Evolutionary conservation across 2,329 filamentous ascomycete genomes (phyloP).

Genomic region (Escovopsis sp.): DNA sequence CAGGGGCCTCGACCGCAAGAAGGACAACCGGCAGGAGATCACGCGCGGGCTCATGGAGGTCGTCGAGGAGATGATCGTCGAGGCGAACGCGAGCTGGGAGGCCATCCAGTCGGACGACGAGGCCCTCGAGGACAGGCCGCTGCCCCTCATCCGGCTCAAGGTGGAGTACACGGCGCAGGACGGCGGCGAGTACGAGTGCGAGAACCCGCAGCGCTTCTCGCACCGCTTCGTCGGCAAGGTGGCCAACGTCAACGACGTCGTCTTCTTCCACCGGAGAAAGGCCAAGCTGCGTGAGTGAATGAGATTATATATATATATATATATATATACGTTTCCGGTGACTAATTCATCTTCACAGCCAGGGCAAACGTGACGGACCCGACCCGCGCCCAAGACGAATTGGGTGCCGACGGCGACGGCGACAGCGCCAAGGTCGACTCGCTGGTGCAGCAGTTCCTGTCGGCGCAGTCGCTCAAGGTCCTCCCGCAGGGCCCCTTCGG

Average conservation of each 20-base stretch:
- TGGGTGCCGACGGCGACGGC: slow-evolving; percentile 23
- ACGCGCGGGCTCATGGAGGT: slow-evolving; percentile 62
- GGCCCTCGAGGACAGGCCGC: slow-evolving; percentile 46
- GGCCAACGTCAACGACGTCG: slow-evolving; percentile 85
- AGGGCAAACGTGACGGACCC: slow-evolving; percentile 33
- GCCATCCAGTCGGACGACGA: slow-evolving; percentile 55
- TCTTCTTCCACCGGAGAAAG: slow-evolving; percentile 88
- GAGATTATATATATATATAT: too few species aligned
- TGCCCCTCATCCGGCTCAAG: slow-evolving; percentile 76
- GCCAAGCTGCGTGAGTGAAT: slow-evolving; percentile 25
- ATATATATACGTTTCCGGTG: too few species aligned
- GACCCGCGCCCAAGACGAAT: slow-evolving; percentile 46
- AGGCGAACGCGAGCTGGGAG: slow-evolving; percentile 71
- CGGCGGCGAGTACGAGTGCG: slow-evolving; percentile 73
- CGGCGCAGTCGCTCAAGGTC: slow-evolving; percentile 79
- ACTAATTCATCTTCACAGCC: slow-evolving; percentile 8
- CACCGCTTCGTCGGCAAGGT: slow-evolving; percentile 84
- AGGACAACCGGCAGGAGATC: slow-evolving; percentile 70
- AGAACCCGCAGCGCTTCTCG: slow-evolving; percentile 93
- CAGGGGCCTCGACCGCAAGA: slow-evolving; percentile 61
- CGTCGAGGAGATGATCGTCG: slow-evolving; percentile 74
- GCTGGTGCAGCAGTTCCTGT: slow-evolving; percentile 75
- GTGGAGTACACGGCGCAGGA: slow-evolving; percentile 82
- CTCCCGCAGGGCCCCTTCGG: slow-evolving; percentile 85
- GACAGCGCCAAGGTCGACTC: slow-evolving; percentile 79